These are phyloP conservation scores for Fusarium acutatum DNA, from an alignment of 2,329 filamentous ascomycete species.

Conservation along the genomic window DNA sequence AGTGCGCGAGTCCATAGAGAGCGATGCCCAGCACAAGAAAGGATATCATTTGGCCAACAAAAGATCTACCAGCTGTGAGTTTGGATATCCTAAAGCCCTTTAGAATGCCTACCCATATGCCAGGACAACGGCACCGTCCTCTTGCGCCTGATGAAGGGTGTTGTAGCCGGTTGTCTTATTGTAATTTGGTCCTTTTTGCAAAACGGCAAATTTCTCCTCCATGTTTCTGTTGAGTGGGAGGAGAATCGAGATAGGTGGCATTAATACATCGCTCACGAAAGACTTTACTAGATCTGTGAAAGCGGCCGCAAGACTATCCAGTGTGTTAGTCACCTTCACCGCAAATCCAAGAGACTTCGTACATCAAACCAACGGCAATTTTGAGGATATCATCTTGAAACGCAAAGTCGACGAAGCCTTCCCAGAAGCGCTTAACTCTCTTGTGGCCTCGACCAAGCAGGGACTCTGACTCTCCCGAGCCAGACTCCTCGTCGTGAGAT, in stretches of 20 bases:
- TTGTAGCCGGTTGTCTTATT: slow-evolving; percentile 68
- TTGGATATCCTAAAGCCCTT: fast-evolving
- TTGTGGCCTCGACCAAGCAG: slow-evolving; percentile 59
- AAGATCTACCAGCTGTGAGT: slow-evolving; percentile 53
- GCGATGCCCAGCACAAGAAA: slow-evolving; percentile 72
- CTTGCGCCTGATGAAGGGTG: slow-evolving; percentile 72
- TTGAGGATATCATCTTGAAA: slow-evolving; percentile 79
- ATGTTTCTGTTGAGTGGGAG: slow-evolving; percentile 76
- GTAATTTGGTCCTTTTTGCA: slow-evolving; percentile 66
- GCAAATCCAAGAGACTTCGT: slow-evolving; percentile 37
- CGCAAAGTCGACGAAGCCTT: slow-evolving; percentile 76
- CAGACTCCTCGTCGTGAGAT: slow-evolving; percentile 49
- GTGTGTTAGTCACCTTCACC: slow-evolving; percentile 5
- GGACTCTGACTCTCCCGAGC: slow-evolving; percentile 44
- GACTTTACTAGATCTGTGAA: slow-evolving; percentile 78
- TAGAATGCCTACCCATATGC: slow-evolving; percentile 67
- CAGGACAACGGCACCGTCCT: slow-evolving; percentile 76
- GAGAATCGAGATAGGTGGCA: slow-evolving; percentile 74
- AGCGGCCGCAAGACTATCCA: slow-evolving; percentile 68
- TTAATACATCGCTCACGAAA: slow-evolving; percentile 74
- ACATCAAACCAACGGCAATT: slow-evolving; percentile 80
- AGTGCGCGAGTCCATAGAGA: slow-evolving; percentile 69
- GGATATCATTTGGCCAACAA: slow-evolving; percentile 70
- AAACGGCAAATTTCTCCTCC: slow-evolving; percentile 76
- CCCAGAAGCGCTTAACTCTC: slow-evolving; percentile 61